phyloP scores from a whole-genome alignment of 2,329 filamentous ascomycete genomes.

The Xylaria sp. region DNA sequence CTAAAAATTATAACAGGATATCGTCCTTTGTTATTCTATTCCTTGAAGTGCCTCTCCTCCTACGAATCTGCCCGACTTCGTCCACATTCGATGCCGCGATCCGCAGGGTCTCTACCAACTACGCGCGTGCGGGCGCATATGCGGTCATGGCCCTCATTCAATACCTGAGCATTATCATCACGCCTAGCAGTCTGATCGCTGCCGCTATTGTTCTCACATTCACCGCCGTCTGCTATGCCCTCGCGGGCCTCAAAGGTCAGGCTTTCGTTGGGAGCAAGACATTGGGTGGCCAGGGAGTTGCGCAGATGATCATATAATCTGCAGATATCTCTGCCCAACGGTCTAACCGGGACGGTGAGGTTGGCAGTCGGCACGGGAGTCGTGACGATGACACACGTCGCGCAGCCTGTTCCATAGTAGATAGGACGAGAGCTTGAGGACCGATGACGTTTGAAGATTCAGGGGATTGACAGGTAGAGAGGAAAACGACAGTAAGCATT shows the following conservation, averaged over 20 bases:
- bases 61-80: conserved; percentile 97
- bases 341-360: neutral
- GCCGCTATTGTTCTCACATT: conserved; percentile 81
- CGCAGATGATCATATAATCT: conserved; percentile 94
- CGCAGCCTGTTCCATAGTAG: neutral
- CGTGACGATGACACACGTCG: neutral
- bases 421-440: neutral
- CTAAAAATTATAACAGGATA: conserved; percentile 52
- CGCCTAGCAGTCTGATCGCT: conserved; percentile 77
- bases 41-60: conserved; percentile 88
- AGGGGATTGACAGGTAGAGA: neutral
- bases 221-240: conserved; percentile 78
- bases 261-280: conserved; percentile 94
- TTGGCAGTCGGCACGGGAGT: neutral
- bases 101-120: conserved; percentile 92
- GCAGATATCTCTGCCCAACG: neutral
- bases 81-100: conserved; percentile 86
- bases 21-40: conserved; percentile 79
- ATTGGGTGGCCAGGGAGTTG: conserved; percentile 88
- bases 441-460: neutral
- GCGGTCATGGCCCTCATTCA: conserved; percentile 78
- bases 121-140: conserved; percentile 92
- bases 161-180: conserved; percentile 76
- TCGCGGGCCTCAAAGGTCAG: conserved; percentile 82
- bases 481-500: conserved; percentile 26